These are phyloP conservation scores for Mimosa pudica DNA, from an alignment of 306 rosid genomes.

Conservation along the genomic window DNA sequence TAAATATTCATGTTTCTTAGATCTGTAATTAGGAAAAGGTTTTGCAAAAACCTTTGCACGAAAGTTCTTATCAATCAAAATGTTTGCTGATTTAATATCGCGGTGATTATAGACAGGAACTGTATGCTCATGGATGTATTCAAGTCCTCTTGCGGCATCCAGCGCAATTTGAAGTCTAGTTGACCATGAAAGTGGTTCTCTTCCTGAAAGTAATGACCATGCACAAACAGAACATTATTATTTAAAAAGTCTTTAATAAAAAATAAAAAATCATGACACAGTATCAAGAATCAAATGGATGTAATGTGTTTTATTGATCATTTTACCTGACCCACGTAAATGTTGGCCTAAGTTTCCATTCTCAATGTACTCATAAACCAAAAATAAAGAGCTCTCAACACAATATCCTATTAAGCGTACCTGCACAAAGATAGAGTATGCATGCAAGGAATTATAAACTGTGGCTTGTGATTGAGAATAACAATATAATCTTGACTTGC, in stretches of 20 bases:
- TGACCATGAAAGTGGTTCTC: constrained; percentile 67
- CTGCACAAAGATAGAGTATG: constrained; percentile 36
- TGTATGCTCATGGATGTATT: constrained; percentile 81
- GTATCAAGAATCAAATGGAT: not conserved
- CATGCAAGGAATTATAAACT: constrained; percentile 20
- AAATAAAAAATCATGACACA: not conserved
- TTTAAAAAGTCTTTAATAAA: not conserved
- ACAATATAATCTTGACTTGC: not conserved
- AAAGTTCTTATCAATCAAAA: constrained; percentile 72
- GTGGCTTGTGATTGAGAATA: not conserved
- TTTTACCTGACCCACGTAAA: constrained; percentile 61
- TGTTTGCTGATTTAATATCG: constrained; percentile 77
- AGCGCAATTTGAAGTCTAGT: constrained; percentile 75
- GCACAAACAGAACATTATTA: not conserved
- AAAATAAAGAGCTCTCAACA: constrained; percentile 68
- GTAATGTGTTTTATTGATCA: not conserved
- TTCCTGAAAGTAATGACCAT: constrained; percentile 35
- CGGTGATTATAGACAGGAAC: constrained; percentile 82
- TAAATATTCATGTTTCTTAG: not conserved
- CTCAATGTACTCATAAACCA: constrained; percentile 79
- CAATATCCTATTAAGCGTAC: constrained; percentile 81
- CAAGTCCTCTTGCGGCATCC: constrained; percentile 79
- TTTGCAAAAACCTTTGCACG: constrained; percentile 64
- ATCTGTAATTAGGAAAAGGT: not conserved
- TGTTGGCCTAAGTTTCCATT: constrained; percentile 72